Evolutionary conservation across 2,329 filamentous ascomycete genomes (phyloP).

Genomic region (Coniochaeta sp.): DNA sequence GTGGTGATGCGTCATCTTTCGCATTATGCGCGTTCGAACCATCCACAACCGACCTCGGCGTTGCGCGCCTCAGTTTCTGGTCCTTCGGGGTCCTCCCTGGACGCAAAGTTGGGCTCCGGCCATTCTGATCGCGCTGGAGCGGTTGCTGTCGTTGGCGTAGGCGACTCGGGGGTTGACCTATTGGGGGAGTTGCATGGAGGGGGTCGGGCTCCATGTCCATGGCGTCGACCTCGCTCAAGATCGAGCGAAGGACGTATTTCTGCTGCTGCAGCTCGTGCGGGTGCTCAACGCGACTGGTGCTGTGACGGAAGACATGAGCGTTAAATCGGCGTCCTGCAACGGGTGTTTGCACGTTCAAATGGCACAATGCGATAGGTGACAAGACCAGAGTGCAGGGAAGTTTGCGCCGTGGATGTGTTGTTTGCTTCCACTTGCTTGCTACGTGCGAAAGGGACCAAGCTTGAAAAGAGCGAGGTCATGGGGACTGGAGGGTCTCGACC

Average conservation of each 20-base stretch:
- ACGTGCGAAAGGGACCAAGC: background rate
- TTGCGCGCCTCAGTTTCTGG: conserved; percentile 9
- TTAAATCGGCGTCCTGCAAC: conserved; percentile 7
- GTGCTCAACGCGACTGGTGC: background rate
- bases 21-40: conserved; percentile 10
- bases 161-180: conserved; percentile 8
- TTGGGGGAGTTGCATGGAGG: conserved; percentile 11
- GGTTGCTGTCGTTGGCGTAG: conserved; percentile 11
- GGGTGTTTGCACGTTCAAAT: background rate
- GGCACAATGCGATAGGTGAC: background rate
- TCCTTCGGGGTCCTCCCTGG: conserved; percentile 9
- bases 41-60: conserved; percentile 14
- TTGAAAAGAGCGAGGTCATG: background rate
- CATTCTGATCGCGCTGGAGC: conserved; percentile 1
- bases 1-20: background rate
- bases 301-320: conserved; percentile 12
- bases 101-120: background rate
- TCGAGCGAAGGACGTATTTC: background rate
- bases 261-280: background rate
- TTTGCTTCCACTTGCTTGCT: conserved; percentile 1
- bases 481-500: background rate
- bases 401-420: background rate
- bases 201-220: conserved; percentile 10
- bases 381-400: background rate
- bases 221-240: conserved; percentile 5